Base-by-base conservation (phyloP, 179 eudicot species). In the Patellifolia procumbens region DNA sequence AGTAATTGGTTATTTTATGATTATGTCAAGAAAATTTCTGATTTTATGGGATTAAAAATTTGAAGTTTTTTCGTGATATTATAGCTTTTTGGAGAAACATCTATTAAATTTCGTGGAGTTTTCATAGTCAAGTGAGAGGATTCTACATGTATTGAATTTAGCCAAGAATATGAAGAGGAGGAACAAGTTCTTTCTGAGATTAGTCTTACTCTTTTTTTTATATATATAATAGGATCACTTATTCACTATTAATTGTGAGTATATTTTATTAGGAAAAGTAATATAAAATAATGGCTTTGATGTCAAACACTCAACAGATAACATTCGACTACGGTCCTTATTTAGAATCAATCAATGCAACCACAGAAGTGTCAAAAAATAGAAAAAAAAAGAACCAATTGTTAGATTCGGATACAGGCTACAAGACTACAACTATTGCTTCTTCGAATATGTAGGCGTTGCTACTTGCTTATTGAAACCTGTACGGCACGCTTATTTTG, bases 91-190 rank as follows among this genome's bases (percentile, higher is more conserved):
- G 32, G 63, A 13, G 63, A 65, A 65, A 43, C 12, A 13, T 13
- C 26, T 17, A 49, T 19, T 32, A 2, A 79, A 34, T 64, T 79
- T 58, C 78, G 34, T 1, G 42, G 74, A 67, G 58, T 46, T 74
- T 79, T 67, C 70, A 35, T 37, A 43, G 78, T 34, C 51, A 61
- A 37, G 72, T 58, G 68, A 53, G 24, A 42, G 31, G 12, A 55
- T 59, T 76, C 73, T 43, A 67, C 42, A 29, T 65, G 28, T 65
- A 7, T 51, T 28, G 51, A 53, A 49, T 49, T 19, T 35, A 64
- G 48, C 29, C 68, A 64, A 37, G 69, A 64, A 64, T 64, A 64
- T 35, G 13, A 19, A 2, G 48, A 64, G 32, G 3, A n/a, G 19
- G 67, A 31, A 62, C 67, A 62, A 62, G 19, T 62, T 62, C 63